Base-by-base conservation (phyloP, 129 eudicot species). In the Flaveria bidentis region DNA sequence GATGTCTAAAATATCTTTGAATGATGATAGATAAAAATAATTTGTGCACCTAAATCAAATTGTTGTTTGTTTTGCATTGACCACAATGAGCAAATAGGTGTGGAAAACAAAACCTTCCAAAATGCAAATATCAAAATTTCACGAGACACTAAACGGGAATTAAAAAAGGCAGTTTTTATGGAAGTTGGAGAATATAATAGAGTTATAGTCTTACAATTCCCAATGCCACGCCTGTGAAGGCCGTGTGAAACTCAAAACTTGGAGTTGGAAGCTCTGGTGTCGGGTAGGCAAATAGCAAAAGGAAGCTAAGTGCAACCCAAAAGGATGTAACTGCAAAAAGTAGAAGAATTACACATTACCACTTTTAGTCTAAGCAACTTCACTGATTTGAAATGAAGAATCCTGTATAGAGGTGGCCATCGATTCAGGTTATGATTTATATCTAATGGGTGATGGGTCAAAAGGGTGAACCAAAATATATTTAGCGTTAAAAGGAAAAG, bases 181-280 rank as follows among this genome's bases (percentile, higher is more conserved):
- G 8, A 42, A 25, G 7, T 22, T 46, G 20, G 44, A 9, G 18
- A 26, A 64, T 10, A 64, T 4, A 72, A 53, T n/a, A 9, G 42
- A 60, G 67, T 36, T 67, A 6, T 28, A 67, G 17, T 79, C 99
- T 91, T 91, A 95, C 99, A 76, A 95, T 95, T 83, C 99, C 99
- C 77, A 95, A 82, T 47, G 99, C 96, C 62, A 95, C 99, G 55
- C 99, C 99, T 67, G 83, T 85, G 72, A 95, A 95, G 26, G 97
- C 96, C 1, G 99, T 86, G 75, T 91, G 97, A 76, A 65, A 95
- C 88, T 95, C 99, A 81, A 86, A 95, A 85, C 99, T 95, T 76
- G 99, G 99, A 68, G 97, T 89, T 26, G 99, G 96, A 83, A 87
- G 9, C 86, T 94, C 94, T 4, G 99, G 99, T 61, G 96, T 94